Base-by-base conservation (phyloP, 108 stramenopile species). In the Cyclotella choctawhatcheeana region DNA sequence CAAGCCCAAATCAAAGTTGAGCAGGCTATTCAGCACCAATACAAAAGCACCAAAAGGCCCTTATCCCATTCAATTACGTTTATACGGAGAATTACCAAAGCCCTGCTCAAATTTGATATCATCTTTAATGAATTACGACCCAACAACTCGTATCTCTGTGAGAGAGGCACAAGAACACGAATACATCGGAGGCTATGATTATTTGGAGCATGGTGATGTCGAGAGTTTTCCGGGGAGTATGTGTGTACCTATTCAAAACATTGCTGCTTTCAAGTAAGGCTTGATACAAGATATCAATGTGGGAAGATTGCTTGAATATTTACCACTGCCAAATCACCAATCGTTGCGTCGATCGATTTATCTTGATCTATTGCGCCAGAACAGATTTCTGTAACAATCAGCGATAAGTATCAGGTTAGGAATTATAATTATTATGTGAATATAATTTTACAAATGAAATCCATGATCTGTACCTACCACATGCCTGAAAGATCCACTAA, bases 101-200 rank as follows among this genome's bases (percentile, higher is more conserved):
- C 78, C 71, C n/a, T 87, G 84, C 12, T 82, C 82, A 14, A 45
- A 86, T 45, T 76, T 93, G 35, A 85, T 93, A 50, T 61, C 69
- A 25, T 22, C 47, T 0, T 63, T 93, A 80, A 89, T 86, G 44
- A 72, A 82, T 56, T 50, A 58, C 27, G 84, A 84, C 44, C 82
- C 87, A 4, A 83, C 84, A 32, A 76, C 88, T 44, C 86, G 91
- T 8, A 72, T 90, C 51, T 89, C 89, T 26, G 86, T 93, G 40
- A 86, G 91, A 26, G 86, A 88, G 33, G 91, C 91, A 5, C 91
- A 93, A 51, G 62, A 77, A 34, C 85, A 93, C 62, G 85, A 85
- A 44, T 93, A 82, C 79, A 86, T 93, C 32, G 75, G 76, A 44
- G 91, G 91, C 18, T 80, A 73, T 31, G 72, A 82, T 65, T 32